Conservation (phyloP, 148 eudicot species). For the Persicaria maculosa region DNA sequence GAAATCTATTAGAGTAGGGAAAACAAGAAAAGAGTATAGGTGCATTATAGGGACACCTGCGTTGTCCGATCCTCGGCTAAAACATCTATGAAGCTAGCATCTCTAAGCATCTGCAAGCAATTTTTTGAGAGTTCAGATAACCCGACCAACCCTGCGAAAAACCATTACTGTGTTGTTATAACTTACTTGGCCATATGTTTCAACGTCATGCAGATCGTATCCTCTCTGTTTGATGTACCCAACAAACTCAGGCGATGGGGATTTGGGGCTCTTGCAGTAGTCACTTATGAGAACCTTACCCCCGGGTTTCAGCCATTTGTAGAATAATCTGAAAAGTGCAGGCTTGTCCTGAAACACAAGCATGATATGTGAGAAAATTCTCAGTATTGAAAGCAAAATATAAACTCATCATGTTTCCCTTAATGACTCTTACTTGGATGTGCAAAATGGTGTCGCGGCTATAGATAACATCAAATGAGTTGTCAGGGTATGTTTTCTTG, state of each 20-base stretch:
- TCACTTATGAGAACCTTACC: constrained; percentile 89
- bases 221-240: constrained; percentile 92
- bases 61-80: constrained; percentile 88
- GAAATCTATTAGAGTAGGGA: no score
- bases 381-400: background rate
- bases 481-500: constrained; percentile 73
- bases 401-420: background rate
- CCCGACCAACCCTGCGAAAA: background rate
- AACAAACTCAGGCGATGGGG: constrained; percentile 68
- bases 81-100: constrained; percentile 81
- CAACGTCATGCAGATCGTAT: constrained; percentile 90
- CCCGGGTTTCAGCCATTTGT: constrained; percentile 96
- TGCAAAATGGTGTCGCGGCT: constrained; percentile 99
- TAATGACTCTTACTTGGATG: constrained; percentile 56
- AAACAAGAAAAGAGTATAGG: background rate
- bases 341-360: constrained; percentile 72
- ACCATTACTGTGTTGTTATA: background rate
- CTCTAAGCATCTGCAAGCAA: constrained; percentile 68
- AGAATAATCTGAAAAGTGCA: constrained; percentile 76
- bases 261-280: constrained; percentile 67
- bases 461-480: constrained; percentile 84
- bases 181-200: constrained; percentile 80
- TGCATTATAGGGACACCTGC: constrained; percentile 40
- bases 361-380: background rate
- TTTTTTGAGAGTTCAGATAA: background rate